Base-by-base conservation (phyloP, 345 rosid genomes). In the Lepidium didymum region DNA sequence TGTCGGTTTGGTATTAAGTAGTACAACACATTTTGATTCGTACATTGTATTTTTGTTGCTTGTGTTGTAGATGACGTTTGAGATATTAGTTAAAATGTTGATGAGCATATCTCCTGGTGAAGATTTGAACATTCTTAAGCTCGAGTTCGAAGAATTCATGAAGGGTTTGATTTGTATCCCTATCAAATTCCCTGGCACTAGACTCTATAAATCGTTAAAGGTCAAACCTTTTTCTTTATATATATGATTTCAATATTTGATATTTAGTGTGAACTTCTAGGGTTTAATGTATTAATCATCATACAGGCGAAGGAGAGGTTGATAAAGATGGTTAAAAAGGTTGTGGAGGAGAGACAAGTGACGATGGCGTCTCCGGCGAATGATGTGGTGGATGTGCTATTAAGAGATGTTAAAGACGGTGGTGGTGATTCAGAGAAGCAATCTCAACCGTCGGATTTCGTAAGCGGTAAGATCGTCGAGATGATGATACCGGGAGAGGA, bases 401-500 rank as follows among this genome's bases (percentile, higher is more conserved):
- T 93, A 63, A 80, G 83, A 62, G 75, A 75, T 44, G 54, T 49
- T 38, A 91, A 76, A 12, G 70, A 46, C 21, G 81, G 61, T 21
- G 86, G 61, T 21, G 85, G 85, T 38, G 56, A 53, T 31, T 86
- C 70, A 12, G 86, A 82, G 62, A 84, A 72, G 70, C 85, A 84
- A 76, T 73, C 86, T 35, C 81, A 80, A 40, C 76, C 94, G 73
- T 82, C 80, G 47, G 97, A 93, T 85, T 84, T 82, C 78, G 78
- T 93, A 41, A 79, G 84, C 13, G 84, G 87, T 3, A 87, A 83
- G 67, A 82, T 94, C 54, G 74, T 94, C 10, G 99, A 94, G 83
- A 87, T 94, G 99, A 89, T 94, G 88, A 84, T 94, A 73, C 99
- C 99, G 0, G 99, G 99, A 42, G 96, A 89, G 69, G 99, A 94